A percentile compares a stretch with the other conserved stretches of the same genome.
Conservation (phyloP, 78 protist genomes). For the Goniomonas avonlea region DNA sequence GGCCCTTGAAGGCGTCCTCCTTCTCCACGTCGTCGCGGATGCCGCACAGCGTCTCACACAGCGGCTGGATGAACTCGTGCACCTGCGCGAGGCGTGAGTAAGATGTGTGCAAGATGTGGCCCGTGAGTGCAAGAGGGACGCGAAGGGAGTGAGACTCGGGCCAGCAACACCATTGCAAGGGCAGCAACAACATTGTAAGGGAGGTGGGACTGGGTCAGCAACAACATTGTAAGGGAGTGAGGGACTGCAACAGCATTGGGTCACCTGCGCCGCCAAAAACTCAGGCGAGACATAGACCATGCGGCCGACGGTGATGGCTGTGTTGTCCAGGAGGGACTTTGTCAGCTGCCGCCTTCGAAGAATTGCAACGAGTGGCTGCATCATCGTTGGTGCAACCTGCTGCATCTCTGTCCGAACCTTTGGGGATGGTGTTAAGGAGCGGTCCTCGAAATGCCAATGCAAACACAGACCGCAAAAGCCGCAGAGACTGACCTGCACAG, state of each 20-base stretch:
- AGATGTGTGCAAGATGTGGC: too few relatives aligned
- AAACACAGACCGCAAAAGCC: background rate
- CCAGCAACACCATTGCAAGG: too few relatives aligned
- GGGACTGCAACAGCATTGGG: background rate
- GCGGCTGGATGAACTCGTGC: conserved; percentile 19
- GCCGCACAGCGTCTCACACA: conserved; percentile 50
- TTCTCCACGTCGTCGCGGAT: conserved; percentile 66
- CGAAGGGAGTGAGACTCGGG: too few relatives aligned
- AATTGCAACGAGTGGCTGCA: conserved; percentile 41
- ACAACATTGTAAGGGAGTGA: background rate
- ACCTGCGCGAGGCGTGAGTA: too few relatives aligned
- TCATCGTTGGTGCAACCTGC: background rate
- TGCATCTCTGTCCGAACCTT: conserved; percentile 35
- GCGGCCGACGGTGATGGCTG: conserved; percentile 62
- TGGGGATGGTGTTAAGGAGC: too few relatives aligned
- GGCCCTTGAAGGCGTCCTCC: conserved; percentile 70
- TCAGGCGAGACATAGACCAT: conserved; percentile 36
- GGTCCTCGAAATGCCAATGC: background rate
- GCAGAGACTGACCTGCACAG: background rate
- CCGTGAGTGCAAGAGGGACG: too few relatives aligned
- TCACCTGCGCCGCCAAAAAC: background rate
- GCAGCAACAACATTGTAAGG: too few relatives aligned
- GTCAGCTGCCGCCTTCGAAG: background rate
- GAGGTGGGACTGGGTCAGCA: background rate
- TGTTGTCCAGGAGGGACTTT: conserved; percentile 27